Evolutionary conservation across 495 filamentous ascomycete genomes (phyloP), one percentile per base, ranked within the genome.

Genomic region (Penicillium subrubescens): DNA sequence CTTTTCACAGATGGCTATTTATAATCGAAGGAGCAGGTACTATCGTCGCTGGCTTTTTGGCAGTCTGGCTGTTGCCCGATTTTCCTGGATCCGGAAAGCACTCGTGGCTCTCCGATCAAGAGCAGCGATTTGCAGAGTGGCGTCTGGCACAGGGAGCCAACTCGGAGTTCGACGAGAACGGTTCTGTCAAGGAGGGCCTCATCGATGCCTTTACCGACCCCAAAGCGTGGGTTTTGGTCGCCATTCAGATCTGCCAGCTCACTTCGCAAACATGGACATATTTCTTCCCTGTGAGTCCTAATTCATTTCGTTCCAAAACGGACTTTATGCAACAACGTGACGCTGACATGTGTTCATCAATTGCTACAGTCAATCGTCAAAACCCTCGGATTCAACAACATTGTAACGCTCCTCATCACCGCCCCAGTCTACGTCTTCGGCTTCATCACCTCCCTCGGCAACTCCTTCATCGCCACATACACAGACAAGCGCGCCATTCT

Each of bases 381-480:
- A 44, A 75, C 72, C 0, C 71, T 77, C 2, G 74, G 73, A 5
- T 75, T 69, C 59, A 66, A 51, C 44, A 72, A 67, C 25, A 71
- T 66, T 14, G 57, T 67, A 11, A 75, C 74, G 4, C 63, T 74
- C 27, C 59, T 75, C 15, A 66, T 76, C 15, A 75, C 71, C 5
- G 70, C 73, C 0, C 72, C 74, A 4, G 67, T 72, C 4, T 75
- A 75, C 48, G 65, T 77, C 7, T 68, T 76, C 15, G 68, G 66
- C 12, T 73, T 77, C 60, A 60, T 72, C 52, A 70, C 70, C 19
- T 66, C 73, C 0, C 62, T 72, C 12, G 64, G 70, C 4, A 73
- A 70, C 75, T 69, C 70, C 11, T 50, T 68, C 88, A 91, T 74
- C 33, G 67, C 34, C 35, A 39, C 35, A 15, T 39, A 39, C 11